These are phyloP conservation scores for Sanghuangporus weigelae DNA, from an alignment of 1,284 basidiomycete species.

Conservation along the genomic window DNA sequence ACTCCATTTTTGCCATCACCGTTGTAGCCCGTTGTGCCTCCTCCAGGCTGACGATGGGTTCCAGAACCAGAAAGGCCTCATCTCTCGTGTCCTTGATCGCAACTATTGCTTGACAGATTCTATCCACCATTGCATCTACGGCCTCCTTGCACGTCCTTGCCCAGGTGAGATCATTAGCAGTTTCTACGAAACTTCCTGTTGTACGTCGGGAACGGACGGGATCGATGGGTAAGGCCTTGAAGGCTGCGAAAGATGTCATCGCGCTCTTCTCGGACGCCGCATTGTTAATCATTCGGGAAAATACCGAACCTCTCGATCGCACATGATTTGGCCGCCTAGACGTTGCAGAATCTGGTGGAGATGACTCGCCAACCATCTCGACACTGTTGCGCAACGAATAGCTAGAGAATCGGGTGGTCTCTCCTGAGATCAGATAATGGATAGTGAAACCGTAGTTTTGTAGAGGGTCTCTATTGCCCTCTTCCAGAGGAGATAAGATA, in stretches of 20 bases:
- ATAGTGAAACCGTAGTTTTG: conserved; percentile 87
- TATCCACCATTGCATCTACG: conserved; percentile 67
- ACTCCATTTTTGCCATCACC: conserved; percentile 85
- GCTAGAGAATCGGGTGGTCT: conserved; percentile 69
- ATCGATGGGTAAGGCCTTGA: conserved; percentile 72
- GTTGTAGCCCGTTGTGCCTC: conserved; percentile 82
- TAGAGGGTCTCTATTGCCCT: conserved; percentile 76
- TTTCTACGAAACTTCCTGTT: conserved; percentile 50
- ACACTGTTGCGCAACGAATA: conserved; percentile 77
- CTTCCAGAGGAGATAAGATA: conserved; percentile 86
- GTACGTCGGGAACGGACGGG: conserved; percentile 50
- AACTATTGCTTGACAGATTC: conserved; percentile 50
- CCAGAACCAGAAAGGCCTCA: conserved; percentile 51
- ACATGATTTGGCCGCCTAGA: not conserved
- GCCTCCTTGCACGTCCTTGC: conserved; percentile 73
- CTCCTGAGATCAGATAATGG: conserved; percentile 62
- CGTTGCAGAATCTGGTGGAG: conserved; percentile 12
- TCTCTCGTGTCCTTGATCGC: conserved; percentile 48
- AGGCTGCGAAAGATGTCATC: conserved; percentile 55
- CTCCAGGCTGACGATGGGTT: conserved; percentile 75
- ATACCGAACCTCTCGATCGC: conserved; percentile 5
- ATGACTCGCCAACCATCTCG: conserved; percentile 21
- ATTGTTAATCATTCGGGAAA: conserved; percentile 31
- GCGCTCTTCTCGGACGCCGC: conserved; percentile 29
- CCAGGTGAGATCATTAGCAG: conserved; percentile 53